Evolutionary conservation across 2,329 filamentous ascomycete genomes (phyloP), one percentile per base, ranked within the genome.

Genomic region (Colletotrichum magnum): DNA sequence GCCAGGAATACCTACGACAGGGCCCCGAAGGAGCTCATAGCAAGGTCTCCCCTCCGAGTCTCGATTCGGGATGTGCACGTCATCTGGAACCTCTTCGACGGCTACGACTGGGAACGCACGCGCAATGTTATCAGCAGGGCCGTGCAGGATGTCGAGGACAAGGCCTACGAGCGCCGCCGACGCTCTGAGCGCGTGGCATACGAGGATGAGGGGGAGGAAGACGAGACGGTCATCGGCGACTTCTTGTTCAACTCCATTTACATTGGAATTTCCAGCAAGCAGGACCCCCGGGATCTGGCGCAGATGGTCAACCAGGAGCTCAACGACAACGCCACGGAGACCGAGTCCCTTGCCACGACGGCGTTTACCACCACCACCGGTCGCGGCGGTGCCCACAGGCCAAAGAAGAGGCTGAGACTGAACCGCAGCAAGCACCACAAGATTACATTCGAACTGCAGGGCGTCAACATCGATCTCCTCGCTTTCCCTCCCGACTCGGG

Each of bases 241-340:
- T 97, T 97, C 74, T 85, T 99, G 16, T 99, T 99, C 86, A 98
- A 99, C 78, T 99, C 96, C 0, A 97, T 99, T 63, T 99, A 98
- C 82, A 98, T 99, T 74, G 94, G 93, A 15, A 93, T 99, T 18
- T 93, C 95, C 0, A 88, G 93, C 12, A 96, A 95, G 74, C 90
- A 92, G 67, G 95, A 98, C 74, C 94, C 94, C 5, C 89, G 89
- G 61, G 94, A 97, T 36, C 86, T 98, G 10, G 87, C 93, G 4
- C 89, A 90, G 53, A 93, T 93, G 47, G 97, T 99, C 80, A 97
- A 98, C 76, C 90, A 92, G 66, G 90, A 95, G 43, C 88, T 98
- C 56, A 93, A 97, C 73, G 95, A 98, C 75, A 88, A 92, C 64
- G 89, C 87, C 4, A 97, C 93, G 45, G 96, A 98, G 77, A 97